These are phyloP conservation scores for Cymbidium sinense DNA, from an alignment of 106 monocot species.

Conservation along the genomic window DNA sequence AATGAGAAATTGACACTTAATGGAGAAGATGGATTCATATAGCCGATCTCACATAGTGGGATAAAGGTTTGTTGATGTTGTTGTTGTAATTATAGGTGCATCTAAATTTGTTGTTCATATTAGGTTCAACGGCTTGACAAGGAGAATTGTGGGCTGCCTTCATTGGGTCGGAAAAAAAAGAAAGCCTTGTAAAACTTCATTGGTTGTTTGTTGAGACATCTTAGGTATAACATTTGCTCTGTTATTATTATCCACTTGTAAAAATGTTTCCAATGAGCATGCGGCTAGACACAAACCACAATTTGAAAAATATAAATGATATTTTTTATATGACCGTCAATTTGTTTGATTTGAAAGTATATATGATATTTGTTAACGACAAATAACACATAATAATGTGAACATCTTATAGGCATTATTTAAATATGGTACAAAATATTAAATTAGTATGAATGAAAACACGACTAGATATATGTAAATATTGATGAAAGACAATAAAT, in stretches of 20 bases:
- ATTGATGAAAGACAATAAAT: too few relatives aligned
- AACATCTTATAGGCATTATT: too few relatives aligned
- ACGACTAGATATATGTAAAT: too few relatives aligned
- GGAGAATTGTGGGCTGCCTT: slow-evolving; percentile 78
- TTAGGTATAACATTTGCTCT: slow-evolving; percentile 34
- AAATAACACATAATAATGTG: neutral
- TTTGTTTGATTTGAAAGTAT: neutral
- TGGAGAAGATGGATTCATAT: too few relatives aligned
- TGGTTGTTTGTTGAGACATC: slow-evolving; percentile 63
- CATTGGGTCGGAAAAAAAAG: slow-evolving; percentile 67
- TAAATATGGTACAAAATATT: too few relatives aligned
- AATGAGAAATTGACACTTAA: too few relatives aligned
- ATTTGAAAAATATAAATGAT: neutral
- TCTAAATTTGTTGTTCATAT: slow-evolving; percentile 6
- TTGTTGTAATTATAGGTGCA: too few relatives aligned
- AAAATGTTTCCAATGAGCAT: neutral
- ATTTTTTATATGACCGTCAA: neutral
- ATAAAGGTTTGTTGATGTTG: too few relatives aligned
- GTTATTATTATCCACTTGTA: neutral
- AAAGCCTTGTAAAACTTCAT: slow-evolving; percentile 52
- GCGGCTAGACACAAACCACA: neutral
- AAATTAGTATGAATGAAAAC: too few relatives aligned
- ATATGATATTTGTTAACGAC: neutral
- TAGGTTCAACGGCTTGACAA: slow-evolving; percentile 89
- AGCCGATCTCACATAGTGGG: too few relatives aligned